Evolutionary conservation across 192 early-diverging fungal genomes (phyloP), one percentile per base, ranked within the genome.

Genomic region (Entomortierella lignicola): DNA sequence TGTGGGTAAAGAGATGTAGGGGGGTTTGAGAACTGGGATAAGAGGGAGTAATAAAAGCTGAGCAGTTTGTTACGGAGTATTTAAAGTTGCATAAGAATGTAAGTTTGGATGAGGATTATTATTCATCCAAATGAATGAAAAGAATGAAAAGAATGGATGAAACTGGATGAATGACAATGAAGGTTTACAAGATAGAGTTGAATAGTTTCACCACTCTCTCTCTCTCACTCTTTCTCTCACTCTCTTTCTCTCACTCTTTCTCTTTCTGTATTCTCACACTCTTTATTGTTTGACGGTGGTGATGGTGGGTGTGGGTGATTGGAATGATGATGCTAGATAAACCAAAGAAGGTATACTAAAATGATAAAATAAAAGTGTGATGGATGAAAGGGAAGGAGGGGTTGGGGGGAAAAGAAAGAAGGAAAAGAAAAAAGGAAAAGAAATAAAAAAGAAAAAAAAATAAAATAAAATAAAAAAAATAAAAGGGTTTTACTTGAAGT

Each of bases 21-120:
- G 12, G 13, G 52, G 4, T 12, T 26, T 27, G 52, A 27, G 11
- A 47, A 25, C n/a, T 47, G 64, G 17, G n/a, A 17, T 32, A 51
- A 30, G n/a, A 21, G 8, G 15, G 29, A 47, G 43, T 8, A 23
- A 48, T 44, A 48, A 43, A 29, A 27, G 60, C 18, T 57, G 13
- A 50, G 32, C 25, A 51, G 20, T 12, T 1, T 29, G 51, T 20
- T 21, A 37, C 34, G 23, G 51, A 64, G 51, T 25, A 39, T 32
- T 65, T 17, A 27, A 37, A n/a, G 47, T 31, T 4, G 55, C 15
- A 37, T 31, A 5, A 3, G 58, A 60, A 25, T 41, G 34, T 41
- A 39, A 60, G 41, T 58, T 31, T 39, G 56, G 41, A 37, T 60
- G 34, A 21, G 13, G 58, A 60, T 43, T 8, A 34, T 18, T 57